phyloP scores from a whole-genome alignment of 805 yeast species.

The Lachancea waltii region DNA sequence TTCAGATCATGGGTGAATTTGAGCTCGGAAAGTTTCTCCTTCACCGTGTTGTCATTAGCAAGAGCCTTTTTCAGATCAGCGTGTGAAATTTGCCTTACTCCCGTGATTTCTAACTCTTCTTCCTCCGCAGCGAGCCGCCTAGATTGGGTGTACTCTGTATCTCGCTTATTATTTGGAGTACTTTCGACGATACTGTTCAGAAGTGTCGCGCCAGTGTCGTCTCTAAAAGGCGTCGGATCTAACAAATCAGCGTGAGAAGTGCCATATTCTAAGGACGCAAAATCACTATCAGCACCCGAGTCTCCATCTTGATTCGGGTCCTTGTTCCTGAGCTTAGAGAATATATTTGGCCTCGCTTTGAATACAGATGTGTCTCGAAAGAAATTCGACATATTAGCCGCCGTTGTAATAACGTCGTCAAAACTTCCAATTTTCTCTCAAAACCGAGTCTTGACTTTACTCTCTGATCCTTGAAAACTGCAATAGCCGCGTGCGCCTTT shows the following conservation, averaged over 20 bases:
- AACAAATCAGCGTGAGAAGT: neutral
- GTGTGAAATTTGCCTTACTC: slow-evolving; percentile 30
- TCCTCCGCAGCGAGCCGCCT: slow-evolving; percentile 8
- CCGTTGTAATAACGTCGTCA: no score
- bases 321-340: slow-evolving; percentile 22
- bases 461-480: no score
- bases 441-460: neutral
- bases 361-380: slow-evolving; percentile 29
- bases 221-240: slow-evolving; percentile 1
- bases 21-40: neutral
- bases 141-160: neutral
- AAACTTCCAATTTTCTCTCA: neutral
- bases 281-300: slow-evolving; percentile 13
- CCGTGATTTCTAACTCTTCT: slow-evolving; percentile 37
- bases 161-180: slow-evolving; percentile 1
- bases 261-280: slow-evolving; percentile 7
- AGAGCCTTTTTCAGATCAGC: neutral
- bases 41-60: neutral
- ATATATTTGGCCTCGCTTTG: slow-evolving; percentile 31
- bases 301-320: slow-evolving; percentile 4
- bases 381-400: slow-evolving; percentile 26
- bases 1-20: neutral
- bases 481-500: no score
- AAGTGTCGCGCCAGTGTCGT: slow-evolving; percentile 1
- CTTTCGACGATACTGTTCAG: slow-evolving; percentile 1